These are phyloP conservation scores for Naematelia aurantialba DNA, from an alignment of 768 basidiomycete species.

Conservation along the genomic window DNA sequence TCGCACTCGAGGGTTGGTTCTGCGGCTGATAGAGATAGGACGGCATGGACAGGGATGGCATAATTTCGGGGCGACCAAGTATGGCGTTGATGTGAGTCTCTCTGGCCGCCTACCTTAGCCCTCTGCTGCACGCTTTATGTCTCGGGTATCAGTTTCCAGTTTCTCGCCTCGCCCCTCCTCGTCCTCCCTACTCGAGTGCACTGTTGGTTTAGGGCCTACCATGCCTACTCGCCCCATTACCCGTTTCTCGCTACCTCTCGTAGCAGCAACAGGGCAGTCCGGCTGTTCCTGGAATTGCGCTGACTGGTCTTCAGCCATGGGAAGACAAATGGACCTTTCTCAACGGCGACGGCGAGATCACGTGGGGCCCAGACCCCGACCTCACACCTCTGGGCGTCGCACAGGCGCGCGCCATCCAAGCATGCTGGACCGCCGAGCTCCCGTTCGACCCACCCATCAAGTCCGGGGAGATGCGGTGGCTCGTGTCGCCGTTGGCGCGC, in stretches of 20 bases:
- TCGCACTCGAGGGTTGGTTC: background rate
- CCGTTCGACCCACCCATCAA: constrained; percentile 31
- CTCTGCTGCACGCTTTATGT: no score
- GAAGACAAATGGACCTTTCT: constrained; percentile 40
- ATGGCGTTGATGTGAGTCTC: constrained; percentile 45
- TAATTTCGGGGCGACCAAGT: constrained; percentile 37
- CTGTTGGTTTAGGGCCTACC: no score
- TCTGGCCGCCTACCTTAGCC: no score
- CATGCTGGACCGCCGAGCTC: constrained; percentile 28
- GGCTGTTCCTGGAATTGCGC: background rate
- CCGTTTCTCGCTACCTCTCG: no score
- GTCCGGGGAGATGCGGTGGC: constrained; percentile 37
- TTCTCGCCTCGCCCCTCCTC: no score
- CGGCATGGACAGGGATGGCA: constrained; percentile 49
- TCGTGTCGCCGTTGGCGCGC: constrained; percentile 35
- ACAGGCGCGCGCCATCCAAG: constrained; percentile 41
- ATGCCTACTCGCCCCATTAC: background rate
- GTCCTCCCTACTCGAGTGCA: no score
- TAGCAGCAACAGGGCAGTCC: no score
- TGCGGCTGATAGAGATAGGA: constrained; percentile 21
- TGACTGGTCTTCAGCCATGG: constrained; percentile 34
- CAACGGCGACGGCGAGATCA: constrained; percentile 38
- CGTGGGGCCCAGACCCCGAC: constrained; percentile 49
- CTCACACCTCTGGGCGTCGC: constrained; percentile 40
- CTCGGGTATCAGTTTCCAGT: no score